Evolutionary conservation across 768 basidiomycete species (phyloP), one percentile per base, ranked within the genome.

Genomic region (Gloeopeniophorella convolvens): DNA sequence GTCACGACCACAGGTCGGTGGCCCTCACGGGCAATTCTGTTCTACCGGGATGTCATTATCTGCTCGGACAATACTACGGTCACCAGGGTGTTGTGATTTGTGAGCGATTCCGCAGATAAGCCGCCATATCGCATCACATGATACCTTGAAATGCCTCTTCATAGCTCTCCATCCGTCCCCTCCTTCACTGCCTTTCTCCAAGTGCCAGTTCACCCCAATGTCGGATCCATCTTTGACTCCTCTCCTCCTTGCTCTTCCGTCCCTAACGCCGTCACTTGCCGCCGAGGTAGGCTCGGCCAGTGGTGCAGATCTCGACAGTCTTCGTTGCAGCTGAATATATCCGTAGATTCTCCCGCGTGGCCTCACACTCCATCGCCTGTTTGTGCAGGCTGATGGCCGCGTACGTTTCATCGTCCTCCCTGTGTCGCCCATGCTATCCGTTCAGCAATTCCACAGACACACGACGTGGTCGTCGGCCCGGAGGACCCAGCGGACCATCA

Each of bases 391-490:
- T 33, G 77, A 80, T 60, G 85, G 83, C 36, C 75, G 73, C 64
- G 83, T 82, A 61, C 55, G 71, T 59, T 27, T 42, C 8, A 8
- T 24, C 45, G 36, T 42, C 1, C 44, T 5, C 21, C 12, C 40
- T 28, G 20, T 27, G 15, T 31, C 21, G 20, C 15, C 24, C 9
- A 10, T 32, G 37, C 45, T 18, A 27, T 34, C 54, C 32, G 36
- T 31, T 9, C 23, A 27, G 11, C 30, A 3, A n/a, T n/a, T 27
- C 16, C 46, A 5, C 57, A 85, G 83, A 84, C 81, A 5, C 83
- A 88, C 66, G 86, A 88, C 64, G 75, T 89, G 50, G 77, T 89
- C 35, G 73, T 86, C 57, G 86, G 85, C 15, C 85, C 86, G 32
- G 80, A 85, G 67, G 65, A 70, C 36, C 78, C 83, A 42, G 60